phyloP scores from a whole-genome alignment of 768 basidiomycete genomes.

The Inosperma sp. region DNA sequence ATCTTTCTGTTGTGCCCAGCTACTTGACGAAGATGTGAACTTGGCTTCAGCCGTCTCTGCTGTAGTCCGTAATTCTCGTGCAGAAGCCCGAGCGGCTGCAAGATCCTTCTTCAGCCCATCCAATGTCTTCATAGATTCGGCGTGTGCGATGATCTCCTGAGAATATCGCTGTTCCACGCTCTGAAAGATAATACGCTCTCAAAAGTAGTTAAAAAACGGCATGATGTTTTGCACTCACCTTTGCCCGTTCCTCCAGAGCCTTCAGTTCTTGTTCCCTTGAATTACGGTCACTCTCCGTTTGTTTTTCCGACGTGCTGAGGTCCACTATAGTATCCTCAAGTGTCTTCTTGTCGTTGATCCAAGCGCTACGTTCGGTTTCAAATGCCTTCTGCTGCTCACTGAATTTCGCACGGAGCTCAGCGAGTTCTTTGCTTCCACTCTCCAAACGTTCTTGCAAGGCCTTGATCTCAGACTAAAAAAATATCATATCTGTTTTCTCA shows the following conservation, averaged over 20 bases:
- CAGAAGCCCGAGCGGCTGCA: constrained; percentile 42
- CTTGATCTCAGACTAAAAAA: constrained; percentile 54
- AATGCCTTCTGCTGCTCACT: constrained; percentile 59
- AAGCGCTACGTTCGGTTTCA: constrained; percentile 64
- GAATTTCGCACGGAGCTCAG: constrained; percentile 44
- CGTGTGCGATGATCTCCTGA: constrained; percentile 78
- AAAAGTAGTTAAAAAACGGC: background rate
- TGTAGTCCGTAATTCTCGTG: constrained; percentile 54
- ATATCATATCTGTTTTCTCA: constrained; percentile 28
- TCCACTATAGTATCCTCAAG: constrained; percentile 82
- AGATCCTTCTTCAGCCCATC: constrained; percentile 64
- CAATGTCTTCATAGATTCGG: constrained; percentile 74
- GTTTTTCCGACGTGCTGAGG: constrained; percentile 69
- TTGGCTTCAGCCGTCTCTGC: constrained; percentile 76
- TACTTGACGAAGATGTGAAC: constrained; percentile 61
- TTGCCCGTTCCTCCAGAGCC: constrained; percentile 62
- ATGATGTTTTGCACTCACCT: constrained; percentile 35
- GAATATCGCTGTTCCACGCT: constrained; percentile 79
- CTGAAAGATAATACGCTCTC: constrained; percentile 24
- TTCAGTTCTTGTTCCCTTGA: constrained; percentile 64
- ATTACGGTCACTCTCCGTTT: constrained; percentile 56
- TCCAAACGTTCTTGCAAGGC: constrained; percentile 61
- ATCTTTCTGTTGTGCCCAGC: constrained; percentile 78
- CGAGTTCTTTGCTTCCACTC: constrained; percentile 49
- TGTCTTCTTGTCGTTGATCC: constrained; percentile 74